Percentiles rank a stretch among this genome's conserved stretches.
phyloP scores from a whole-genome alignment of 2,329 filamentous ascomycete genomes.

The Davidsoniella neocaledoniae region DNA sequence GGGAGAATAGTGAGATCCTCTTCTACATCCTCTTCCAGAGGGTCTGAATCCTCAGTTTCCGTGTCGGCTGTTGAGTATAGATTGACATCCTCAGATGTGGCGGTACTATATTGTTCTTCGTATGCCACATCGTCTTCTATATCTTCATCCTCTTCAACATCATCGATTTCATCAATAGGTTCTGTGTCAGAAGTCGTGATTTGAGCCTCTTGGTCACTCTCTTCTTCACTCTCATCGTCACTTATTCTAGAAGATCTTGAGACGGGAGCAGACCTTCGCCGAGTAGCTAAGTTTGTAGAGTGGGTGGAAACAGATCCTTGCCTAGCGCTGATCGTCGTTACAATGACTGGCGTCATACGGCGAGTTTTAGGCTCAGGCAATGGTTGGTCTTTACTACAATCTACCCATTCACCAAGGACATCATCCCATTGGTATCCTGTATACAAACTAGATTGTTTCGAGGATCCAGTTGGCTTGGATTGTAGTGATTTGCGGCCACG shows the following conservation, averaged over 20 bases:
- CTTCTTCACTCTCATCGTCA: background rate
- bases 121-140: too few relatives aligned
- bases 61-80: too few relatives aligned
- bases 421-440: constrained; percentile 26
- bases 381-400: background rate
- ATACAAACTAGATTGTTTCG: constrained; percentile 13
- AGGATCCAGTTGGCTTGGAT: background rate
- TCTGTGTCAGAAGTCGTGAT: background rate
- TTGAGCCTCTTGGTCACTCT: background rate
- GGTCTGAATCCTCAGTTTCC: too few relatives aligned
- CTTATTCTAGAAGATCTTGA: background rate
- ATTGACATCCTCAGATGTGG: too few relatives aligned
- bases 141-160: too few relatives aligned
- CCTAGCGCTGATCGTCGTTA: background rate
- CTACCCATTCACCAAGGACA: constrained; percentile 25
- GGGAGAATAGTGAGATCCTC: too few relatives aligned
- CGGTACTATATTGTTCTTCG: too few relatives aligned
- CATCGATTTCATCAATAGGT: too few relatives aligned
- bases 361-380: background rate
- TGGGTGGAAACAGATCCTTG: too few relatives aligned
- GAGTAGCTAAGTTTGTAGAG: too few relatives aligned
- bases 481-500: background rate
- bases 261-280: too few relatives aligned
- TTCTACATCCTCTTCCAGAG: too few relatives aligned
- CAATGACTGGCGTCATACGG: background rate